Evolutionary conservation across 2,329 filamentous ascomycete species (phyloP), one percentile per base, ranked within the genome.

Genomic region (Xylariaceae sp.): DNA sequence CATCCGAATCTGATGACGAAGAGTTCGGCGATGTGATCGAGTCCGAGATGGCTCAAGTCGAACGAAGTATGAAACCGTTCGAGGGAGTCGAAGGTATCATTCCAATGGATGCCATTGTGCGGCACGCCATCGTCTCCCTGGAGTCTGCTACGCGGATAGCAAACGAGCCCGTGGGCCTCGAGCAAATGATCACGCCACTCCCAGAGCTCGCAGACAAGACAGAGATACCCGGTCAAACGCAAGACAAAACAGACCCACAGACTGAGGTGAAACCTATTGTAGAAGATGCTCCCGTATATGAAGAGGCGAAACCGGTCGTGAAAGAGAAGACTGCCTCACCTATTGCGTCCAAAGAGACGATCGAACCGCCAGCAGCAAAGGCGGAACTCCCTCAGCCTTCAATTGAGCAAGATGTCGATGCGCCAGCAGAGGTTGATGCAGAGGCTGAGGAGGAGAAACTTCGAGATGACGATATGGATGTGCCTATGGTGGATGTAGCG

Each of bases 11-110:
- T 11, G 49, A 71, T 38, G 74, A 80, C 33, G 77, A 81, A 42
- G 77, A 79, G 36, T 74, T 80, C 64, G 75, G 71, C 15, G 74
- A 77, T 38, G 75, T 75, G 44, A 78, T 81, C 39, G 67, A 72
- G 39, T 64, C 65, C 39, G 65, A 78, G 49, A 78, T 80, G 29
- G 57, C 64, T 32, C 74, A 78, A 53, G 67, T 70, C 2, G 71
- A 79, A 45, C 61, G 61, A 1, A 68, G 76, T 40, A 52, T 81
- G 22, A 66, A 66, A 43, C 71, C 69, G 37, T 56, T 79, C 6
- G 65, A 72, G 41, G 56, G 54, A 3, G 53, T 65, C 42, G 53
- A 64, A 44, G 52, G 69, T 43, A 47, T 57, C 47, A 42, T 72
- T 45, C 55, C 68, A 34, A 63, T 65, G 13, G 63, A 68, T 33